Conservation (phyloP, 140 eudicot species). For the Ambrosia hybrid region DNA sequence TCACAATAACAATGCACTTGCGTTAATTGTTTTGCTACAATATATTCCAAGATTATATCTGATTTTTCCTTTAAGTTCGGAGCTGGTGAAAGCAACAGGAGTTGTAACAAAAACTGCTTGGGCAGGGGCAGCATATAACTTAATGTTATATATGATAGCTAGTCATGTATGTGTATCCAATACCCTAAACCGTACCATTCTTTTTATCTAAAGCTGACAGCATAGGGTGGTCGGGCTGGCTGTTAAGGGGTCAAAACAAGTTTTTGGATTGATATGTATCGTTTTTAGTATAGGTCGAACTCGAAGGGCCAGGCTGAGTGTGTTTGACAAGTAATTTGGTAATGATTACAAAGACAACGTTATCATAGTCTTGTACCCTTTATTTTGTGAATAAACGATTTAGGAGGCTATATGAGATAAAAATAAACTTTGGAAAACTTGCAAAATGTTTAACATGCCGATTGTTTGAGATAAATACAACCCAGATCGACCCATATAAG, state of each 20-base stretch:
- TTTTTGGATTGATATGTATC: neutral
- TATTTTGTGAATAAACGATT: neutral
- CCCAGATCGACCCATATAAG: neutral
- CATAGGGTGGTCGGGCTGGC: neutral
- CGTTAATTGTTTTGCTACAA: slow-evolving; percentile 84
- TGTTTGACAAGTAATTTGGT: neutral
- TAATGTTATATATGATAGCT: slow-evolving; percentile 87
- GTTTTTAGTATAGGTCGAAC: neutral
- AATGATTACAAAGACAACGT: neutral
- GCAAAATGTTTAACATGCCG: neutral
- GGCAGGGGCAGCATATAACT: slow-evolving; percentile 99
- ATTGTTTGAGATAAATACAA: neutral
- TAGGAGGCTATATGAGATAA: neutral
- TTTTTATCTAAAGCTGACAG: neutral
- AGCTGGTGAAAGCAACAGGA: slow-evolving; percentile 94
- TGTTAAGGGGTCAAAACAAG: neutral
- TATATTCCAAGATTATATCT: slow-evolving; percentile 91
- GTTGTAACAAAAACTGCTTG: slow-evolving; percentile 96
- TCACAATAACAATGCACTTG: slow-evolving; percentile 94
- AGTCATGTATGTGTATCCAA: slow-evolving; percentile 79
- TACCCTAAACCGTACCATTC: neutral
- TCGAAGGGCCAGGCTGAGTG: neutral
- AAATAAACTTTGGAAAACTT: neutral
- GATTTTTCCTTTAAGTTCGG: slow-evolving; percentile 90
- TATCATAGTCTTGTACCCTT: neutral